A percentile compares a stretch with the other conserved stretches of the same genome.
Evolutionary conservation across 306 rosid genomes (phyloP).

Genomic region (Argentina anserina): DNA sequence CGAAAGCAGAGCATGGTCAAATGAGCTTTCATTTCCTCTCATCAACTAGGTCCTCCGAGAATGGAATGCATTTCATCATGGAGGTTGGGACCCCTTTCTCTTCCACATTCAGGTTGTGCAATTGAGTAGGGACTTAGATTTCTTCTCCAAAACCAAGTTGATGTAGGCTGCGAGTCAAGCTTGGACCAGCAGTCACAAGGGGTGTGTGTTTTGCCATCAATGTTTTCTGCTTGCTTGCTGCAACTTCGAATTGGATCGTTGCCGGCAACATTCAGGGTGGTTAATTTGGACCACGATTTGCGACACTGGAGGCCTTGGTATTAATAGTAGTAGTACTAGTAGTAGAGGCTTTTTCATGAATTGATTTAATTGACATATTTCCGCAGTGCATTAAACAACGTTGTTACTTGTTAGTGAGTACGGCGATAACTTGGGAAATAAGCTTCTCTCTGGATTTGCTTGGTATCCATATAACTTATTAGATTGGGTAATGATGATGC

Average conservation of each 20-base stretch:
- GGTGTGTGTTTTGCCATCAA: background rate
- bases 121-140: background rate
- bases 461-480: no score
- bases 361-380: background rate
- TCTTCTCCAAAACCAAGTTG: slow-evolving; percentile 3
- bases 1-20: slow-evolving; percentile 60
- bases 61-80: slow-evolving; percentile 67
- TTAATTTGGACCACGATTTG: background rate
- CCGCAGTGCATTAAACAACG: background rate
- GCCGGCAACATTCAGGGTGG: background rate
- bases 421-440: no score
- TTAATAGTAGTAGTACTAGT: background rate
- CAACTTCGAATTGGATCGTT: background rate
- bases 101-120: slow-evolving; percentile 28
- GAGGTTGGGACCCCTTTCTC: slow-evolving; percentile 40
- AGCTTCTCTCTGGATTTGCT: no score
- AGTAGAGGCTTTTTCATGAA: background rate
- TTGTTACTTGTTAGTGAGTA: background rate
- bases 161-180: background rate
- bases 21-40: slow-evolving; percentile 51
- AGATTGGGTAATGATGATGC: no score
- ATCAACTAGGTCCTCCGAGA: slow-evolving; percentile 56
- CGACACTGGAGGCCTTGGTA: background rate
- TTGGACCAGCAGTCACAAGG: slow-evolving; percentile 6
- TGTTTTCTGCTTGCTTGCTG: background rate